These are phyloP conservation scores for Chrysanthemum makinoi DNA, from an alignment of 129 eudicot species.

Conservation along the genomic window DNA sequence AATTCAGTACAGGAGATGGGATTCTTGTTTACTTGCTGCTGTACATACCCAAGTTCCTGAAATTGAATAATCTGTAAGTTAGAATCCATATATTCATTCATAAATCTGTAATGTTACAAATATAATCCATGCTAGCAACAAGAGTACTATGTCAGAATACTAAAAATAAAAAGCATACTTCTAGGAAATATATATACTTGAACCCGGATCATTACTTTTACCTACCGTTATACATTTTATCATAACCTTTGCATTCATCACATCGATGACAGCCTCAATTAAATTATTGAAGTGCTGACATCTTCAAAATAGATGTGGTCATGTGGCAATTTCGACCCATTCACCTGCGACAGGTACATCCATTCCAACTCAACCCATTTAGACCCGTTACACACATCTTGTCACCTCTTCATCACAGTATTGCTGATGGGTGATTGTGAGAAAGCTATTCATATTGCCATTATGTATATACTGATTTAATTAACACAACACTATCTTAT, in stretches of 20 bases:
- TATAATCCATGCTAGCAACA: conserved; percentile 1
- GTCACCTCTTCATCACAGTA: too few species aligned
- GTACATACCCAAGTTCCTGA: conserved; percentile 20
- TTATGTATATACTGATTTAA: too few species aligned
- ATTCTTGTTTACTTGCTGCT: conserved; percentile 5
- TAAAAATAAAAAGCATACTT: not conserved
- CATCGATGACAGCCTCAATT: not conserved
- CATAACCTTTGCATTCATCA: not conserved
- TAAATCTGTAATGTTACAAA: not conserved
- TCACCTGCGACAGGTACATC: not conserved
- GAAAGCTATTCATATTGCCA: too few species aligned
- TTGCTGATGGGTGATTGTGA: too few species aligned
- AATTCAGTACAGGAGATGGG: not conserved
- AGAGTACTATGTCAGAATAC: not conserved
- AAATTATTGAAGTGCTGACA: not conserved
- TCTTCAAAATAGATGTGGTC: not conserved
- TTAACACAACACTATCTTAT: too few species aligned
- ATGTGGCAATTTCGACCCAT: not conserved
- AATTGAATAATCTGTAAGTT: not conserved
- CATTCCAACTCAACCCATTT: too few species aligned
- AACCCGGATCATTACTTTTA: not conserved
- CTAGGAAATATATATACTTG: not conserved
- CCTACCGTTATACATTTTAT: not conserved
- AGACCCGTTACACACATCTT: too few species aligned
- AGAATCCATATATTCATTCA: not conserved